Evolutionary conservation across 257 asterid genomes (phyloP), one percentile per base, ranked within the genome.

Genomic region (Dorcoceras hygrometricum): DNA sequence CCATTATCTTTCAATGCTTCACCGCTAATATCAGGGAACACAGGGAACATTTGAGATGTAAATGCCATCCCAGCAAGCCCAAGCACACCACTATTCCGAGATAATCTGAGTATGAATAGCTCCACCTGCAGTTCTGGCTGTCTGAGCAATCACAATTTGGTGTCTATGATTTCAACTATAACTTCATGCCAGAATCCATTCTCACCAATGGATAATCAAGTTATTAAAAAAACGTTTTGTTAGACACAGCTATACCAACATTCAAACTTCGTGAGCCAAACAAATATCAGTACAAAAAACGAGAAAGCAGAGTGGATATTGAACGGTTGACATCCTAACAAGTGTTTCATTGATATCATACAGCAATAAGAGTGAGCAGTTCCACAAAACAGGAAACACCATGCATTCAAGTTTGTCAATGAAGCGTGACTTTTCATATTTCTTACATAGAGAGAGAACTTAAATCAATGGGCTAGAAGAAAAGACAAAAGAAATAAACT

Each of bases 11-110:
- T 74, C 34, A 69, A 75, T 71, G 69, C 65, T 66, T 83, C 84
- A 71, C 75, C 77, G 61, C 70, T 63, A 31, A 75, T 57, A 72
- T 78, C 72, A 54, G 82, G 86, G 57, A 58, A 66, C 64, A 79
- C 75, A 0, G 74, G 69, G 76, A 83, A 93, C 66, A 80, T 58
- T 72, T 90, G 82, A 56, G 90, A 83, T 57, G 80, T 67, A 68
- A 82, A 88, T 27, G 99, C 86, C 95, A 82, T 88, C 59, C 97
- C 95, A 69, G 95, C 95, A 75, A 93, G 99, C 79, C 99, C 99
- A 79, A 90, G 92, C 73, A 93, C 90, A 23, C 96, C 95, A 72
- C 99, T 90, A 73, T 81, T 79, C 43, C 95, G 87, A 48, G 99
- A 93, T 80, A 85, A 81, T 76, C 97, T 84, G 66, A 90, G 87